These are phyloP conservation scores for Phalaenopsis hybrid DNA, from an alignment of 116 monocot genomes.

Conservation along the genomic window DNA sequence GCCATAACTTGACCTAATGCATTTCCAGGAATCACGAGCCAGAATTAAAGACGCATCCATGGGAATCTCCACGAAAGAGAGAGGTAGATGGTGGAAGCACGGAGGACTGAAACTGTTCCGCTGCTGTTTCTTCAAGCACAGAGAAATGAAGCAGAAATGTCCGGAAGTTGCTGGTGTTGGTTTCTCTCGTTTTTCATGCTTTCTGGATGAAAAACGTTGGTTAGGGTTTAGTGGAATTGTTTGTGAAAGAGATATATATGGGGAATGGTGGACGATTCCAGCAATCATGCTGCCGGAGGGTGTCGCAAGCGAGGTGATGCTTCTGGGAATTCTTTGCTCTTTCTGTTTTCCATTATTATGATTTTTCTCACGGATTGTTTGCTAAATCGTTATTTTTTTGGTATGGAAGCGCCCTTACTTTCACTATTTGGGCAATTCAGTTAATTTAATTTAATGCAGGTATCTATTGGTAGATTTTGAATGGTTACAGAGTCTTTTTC, in stretches of 20 bases:
- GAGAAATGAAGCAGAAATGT: background rate
- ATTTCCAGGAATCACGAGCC: background rate
- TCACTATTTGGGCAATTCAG: background rate
- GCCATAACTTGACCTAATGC: background rate
- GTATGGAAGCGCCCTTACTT: background rate
- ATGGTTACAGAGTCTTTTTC: background rate
- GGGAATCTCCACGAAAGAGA: constrained; percentile 4
- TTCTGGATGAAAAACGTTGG: constrained; percentile 2
- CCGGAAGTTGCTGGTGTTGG: background rate
- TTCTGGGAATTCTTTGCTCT: background rate
- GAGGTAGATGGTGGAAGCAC: background rate
- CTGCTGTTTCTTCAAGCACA: background rate
- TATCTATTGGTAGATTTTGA: background rate
- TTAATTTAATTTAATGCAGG: background rate
- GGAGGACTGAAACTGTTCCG: background rate
- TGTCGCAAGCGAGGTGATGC: background rate
- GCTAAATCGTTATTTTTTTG: background rate
- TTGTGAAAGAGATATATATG: background rate
- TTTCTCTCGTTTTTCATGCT: constrained; percentile 7
- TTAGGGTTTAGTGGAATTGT: background rate
- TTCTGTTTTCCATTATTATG: background rate
- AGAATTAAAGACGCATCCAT: background rate
- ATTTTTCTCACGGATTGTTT: background rate
- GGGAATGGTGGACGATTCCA: background rate
- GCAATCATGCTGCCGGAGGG: background rate